Percentiles rank a stretch among this genome's conserved stretches.
Evolutionary conservation across 257 asterid genomes (phyloP).

Genomic region (Ballota nigra): DNA sequence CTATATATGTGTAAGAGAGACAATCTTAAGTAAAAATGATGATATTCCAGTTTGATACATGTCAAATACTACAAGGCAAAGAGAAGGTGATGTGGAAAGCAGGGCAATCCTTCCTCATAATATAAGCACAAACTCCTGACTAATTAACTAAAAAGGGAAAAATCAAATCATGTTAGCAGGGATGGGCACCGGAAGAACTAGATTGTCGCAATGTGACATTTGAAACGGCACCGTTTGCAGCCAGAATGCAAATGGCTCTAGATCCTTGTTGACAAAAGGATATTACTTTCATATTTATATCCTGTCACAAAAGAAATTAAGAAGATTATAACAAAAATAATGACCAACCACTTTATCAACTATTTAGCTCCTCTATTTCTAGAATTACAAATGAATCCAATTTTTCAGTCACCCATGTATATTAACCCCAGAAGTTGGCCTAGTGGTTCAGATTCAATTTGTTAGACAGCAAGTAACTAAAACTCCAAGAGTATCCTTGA

Average conservation of each 20-base stretch:
- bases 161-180: slow-evolving; percentile 34
- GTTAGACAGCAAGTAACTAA: too few species aligned
- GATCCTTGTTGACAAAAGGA: slow-evolving; percentile 89
- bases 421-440: too few species aligned
- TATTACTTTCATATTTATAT: slow-evolving; percentile 75
- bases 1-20: background rate
- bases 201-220: slow-evolving; percentile 87
- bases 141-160: slow-evolving; percentile 33
- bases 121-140: slow-evolving; percentile 31
- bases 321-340: too few species aligned
- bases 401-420: too few species aligned
- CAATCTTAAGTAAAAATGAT: slow-evolving; percentile 18
- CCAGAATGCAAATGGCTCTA: slow-evolving; percentile 79
- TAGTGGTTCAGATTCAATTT: too few species aligned
- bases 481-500: too few species aligned
- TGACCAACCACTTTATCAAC: too few species aligned
- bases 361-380: too few species aligned
- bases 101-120: slow-evolving; percentile 31
- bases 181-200: slow-evolving; percentile 85
- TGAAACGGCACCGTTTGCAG: slow-evolving; percentile 87
- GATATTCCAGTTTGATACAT: slow-evolving; percentile 28
- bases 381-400: too few species aligned
- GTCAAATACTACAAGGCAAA: slow-evolving; percentile 17
- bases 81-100: background rate
- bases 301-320: slow-evolving; percentile 42